A percentile compares a stretch with the other conserved stretches of the same genome.
phyloP scores from a whole-genome alignment of 2,329 filamentous ascomycete species.

The Penicillium palitans region DNA sequence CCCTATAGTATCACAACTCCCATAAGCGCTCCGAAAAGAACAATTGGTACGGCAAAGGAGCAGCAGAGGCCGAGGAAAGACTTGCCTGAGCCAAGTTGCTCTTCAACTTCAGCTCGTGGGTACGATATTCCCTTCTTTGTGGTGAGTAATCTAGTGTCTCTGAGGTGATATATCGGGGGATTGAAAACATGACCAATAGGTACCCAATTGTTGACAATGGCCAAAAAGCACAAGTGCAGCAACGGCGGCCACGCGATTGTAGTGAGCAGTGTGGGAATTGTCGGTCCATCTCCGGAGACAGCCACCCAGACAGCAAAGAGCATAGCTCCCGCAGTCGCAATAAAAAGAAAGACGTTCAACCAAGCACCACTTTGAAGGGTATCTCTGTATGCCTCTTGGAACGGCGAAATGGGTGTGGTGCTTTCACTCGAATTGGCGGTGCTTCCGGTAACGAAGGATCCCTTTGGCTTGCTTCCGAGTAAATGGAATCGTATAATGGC shows the following conservation, averaged over 20 bases:
- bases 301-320: neutral
- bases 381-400: conserved; percentile 17
- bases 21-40: neutral
- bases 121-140: neutral
- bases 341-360: conserved; percentile 18
- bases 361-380: conserved; percentile 21
- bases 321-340: conserved; percentile 12
- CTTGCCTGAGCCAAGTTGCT: neutral
- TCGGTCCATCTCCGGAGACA: neutral
- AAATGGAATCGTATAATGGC: conserved; percentile 27
- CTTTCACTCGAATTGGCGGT: conserved; percentile 28
- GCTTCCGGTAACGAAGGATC: conserved; percentile 35
- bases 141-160: neutral
- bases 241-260: conserved; percentile 27
- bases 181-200: conserved; percentile 24
- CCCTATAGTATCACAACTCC: neutral
- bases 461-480: conserved; percentile 27
- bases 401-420: neutral
- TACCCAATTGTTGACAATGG: conserved; percentile 21
- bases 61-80: neutral
- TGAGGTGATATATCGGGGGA: conserved; percentile 11
- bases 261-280: conserved; percentile 8
- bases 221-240: conserved; percentile 22
- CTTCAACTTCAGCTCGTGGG: neutral
- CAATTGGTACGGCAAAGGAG: neutral